Conservation (phyloP, 495 filamentous ascomycete genomes). For the Aspergillus campestris region DNA sequence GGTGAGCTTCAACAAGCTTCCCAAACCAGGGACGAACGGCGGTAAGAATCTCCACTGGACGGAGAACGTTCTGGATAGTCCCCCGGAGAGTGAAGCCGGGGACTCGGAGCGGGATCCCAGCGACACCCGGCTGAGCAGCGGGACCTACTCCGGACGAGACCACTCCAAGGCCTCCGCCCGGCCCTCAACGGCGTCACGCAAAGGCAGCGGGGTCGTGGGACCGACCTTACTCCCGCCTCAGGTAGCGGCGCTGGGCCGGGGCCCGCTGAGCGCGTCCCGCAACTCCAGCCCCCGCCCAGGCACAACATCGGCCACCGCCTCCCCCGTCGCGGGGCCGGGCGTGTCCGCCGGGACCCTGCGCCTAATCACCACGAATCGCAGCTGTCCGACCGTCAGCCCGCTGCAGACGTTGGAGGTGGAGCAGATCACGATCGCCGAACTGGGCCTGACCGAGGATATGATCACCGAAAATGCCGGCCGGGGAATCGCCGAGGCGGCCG, state of each 20-base stretch:
- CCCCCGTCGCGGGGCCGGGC: constrained; percentile 28
- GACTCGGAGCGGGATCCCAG: constrained; percentile 51
- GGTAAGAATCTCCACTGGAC: constrained; percentile 88
- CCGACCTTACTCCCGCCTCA: constrained; percentile 29
- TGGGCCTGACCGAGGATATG: constrained; percentile 79
- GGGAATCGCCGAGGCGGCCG: constrained; percentile 74
- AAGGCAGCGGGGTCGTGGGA: constrained; percentile 45
- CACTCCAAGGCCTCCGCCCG: constrained; percentile 40
- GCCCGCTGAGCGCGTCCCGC: constrained; percentile 32
- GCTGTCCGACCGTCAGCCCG: constrained; percentile 73
- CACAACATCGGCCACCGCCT: constrained; percentile 26
- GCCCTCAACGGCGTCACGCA: constrained; percentile 48
- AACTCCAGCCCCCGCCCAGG: constrained; percentile 35
- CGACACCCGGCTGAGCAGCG: constrained; percentile 47
- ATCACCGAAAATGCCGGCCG: constrained; percentile 87
- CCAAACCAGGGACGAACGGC: constrained; percentile 67
- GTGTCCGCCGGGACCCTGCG: constrained; percentile 32
- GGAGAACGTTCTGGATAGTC: constrained; percentile 78
- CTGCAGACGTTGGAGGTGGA: constrained; percentile 86
- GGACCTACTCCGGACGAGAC: constrained; percentile 44
- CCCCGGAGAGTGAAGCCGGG: constrained; percentile 61
- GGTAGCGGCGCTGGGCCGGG: constrained; percentile 27
- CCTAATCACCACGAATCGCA: constrained; percentile 53
- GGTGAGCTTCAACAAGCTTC: constrained; percentile 72
- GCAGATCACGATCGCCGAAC: constrained; percentile 72